A percentile compares a stretch with the other conserved stretches of the same genome.
phyloP scores from a whole-genome alignment of 352 stramenopile species.

The Saprolegnia parasitica region DNA sequence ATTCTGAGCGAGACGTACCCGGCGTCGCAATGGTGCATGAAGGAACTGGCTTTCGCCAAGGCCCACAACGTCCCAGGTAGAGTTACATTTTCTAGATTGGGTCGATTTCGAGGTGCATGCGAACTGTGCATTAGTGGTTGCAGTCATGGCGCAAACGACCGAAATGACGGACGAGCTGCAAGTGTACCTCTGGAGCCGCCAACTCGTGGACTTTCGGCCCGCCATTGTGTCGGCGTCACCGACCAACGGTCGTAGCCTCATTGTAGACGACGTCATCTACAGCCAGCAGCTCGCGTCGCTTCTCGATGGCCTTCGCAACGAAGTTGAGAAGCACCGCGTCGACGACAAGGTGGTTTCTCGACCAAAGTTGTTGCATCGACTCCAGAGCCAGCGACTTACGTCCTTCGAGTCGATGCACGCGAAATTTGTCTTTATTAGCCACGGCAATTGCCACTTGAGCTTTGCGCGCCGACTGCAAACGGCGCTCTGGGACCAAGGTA shows the following conservation, averaged over 20 bases:
- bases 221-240: too few species aligned
- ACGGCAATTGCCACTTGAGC: constrained; percentile 58
- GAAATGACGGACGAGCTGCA: constrained; percentile 67
- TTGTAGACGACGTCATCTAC: constrained; percentile 51
- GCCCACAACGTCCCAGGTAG: constrained; percentile 27
- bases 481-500: constrained; percentile 1
- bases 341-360: too few species aligned
- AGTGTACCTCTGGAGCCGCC: constrained; percentile 78
- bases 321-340: constrained; percentile 57
- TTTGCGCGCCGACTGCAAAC: constrained; percentile 36
- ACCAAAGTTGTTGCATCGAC: too few species aligned
- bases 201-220: constrained; percentile 74
- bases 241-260: constrained; percentile 24
- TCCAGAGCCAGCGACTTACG: constrained; percentile 26
- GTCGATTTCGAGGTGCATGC: background rate
- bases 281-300: constrained; percentile 57
- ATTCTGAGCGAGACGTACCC: constrained; percentile 72
- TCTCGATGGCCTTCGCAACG: constrained; percentile 64
- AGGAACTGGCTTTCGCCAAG: constrained; percentile 73
- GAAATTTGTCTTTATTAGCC: constrained; percentile 66
- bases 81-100: background rate
- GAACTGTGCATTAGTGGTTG: constrained; percentile 27
- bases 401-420: background rate
- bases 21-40: constrained; percentile 69
- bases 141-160: background rate